Percentiles rank a stretch among this genome's conserved stretches.
These are phyloP conservation scores for Psilocybe sp. DNA, from an alignment of 768 basidiomycete species.

Conservation along the genomic window DNA sequence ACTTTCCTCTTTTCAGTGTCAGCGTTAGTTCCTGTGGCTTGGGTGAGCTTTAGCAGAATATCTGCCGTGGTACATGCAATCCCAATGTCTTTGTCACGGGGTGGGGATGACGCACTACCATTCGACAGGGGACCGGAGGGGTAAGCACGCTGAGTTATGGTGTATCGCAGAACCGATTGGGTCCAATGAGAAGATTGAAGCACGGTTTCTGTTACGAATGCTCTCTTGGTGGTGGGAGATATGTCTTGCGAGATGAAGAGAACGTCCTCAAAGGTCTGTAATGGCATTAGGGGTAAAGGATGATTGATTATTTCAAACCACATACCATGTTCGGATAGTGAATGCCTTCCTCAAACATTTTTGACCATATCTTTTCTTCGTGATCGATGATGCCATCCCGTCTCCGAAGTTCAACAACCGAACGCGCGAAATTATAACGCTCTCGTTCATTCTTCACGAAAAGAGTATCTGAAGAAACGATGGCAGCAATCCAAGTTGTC, in stretches of 20 bases:
- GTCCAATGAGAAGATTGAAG: conserved; percentile 82
- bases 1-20: conserved; percentile 24
- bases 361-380: conserved; percentile 70
- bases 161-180: conserved; percentile 63
- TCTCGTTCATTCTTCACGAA: conserved; percentile 79
- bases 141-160: conserved; percentile 42
- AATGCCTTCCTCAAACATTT: conserved; percentile 73
- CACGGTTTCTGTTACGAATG: conserved; percentile 64
- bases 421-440: conserved; percentile 74
- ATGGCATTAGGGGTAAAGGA: conserved; percentile 5
- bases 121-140: conserved; percentile 33
- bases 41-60: conserved; percentile 32
- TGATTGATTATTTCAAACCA: background rate
- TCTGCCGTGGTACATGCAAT: conserved; percentile 54
- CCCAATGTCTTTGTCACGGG: conserved; percentile 67
- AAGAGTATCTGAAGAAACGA: conserved; percentile 75
- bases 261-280: conserved; percentile 79
- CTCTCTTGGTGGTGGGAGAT: conserved; percentile 65
- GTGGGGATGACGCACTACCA: conserved; percentile 25
- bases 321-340: conserved; percentile 77
- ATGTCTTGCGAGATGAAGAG: conserved; percentile 70
- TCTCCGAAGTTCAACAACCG: conserved; percentile 73
- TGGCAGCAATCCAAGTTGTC: conserved; percentile 69
- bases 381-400: conserved; percentile 46
- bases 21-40: conserved; percentile 9